phyloP scores from a whole-genome alignment of 2,329 filamentous ascomycete genomes.

The Metarhizium rileyi region DNA sequence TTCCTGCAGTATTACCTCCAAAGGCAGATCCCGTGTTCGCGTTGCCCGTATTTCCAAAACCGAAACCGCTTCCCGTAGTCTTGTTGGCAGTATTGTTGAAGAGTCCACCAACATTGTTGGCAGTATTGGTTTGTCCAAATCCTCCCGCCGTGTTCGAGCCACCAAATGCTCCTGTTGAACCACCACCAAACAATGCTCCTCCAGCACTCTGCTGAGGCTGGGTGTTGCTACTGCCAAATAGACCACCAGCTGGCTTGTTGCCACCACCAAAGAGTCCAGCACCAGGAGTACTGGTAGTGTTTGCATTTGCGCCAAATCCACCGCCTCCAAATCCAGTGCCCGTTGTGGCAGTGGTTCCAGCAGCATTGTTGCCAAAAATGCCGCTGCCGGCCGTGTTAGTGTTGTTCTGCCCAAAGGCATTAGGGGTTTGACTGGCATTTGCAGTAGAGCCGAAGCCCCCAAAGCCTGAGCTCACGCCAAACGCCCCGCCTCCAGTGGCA shows the following conservation, averaged over 20 bases:
- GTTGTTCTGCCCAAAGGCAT: slow-evolving; percentile 36
- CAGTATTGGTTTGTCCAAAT: slow-evolving; percentile 22
- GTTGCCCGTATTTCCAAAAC: slow-evolving; percentile 32
- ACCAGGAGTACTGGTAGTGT: slow-evolving; percentile 16
- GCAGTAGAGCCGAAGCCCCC: slow-evolving; percentile 38
- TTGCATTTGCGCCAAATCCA: slow-evolving; percentile 30
- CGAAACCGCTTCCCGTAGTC: slow-evolving; percentile 26
- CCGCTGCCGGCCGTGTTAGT: slow-evolving; percentile 25
- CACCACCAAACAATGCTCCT: slow-evolving; percentile 17
- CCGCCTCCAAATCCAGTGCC: slow-evolving; percentile 17
- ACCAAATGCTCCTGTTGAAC: slow-evolving; percentile 29
- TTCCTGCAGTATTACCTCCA: slow-evolving; percentile 10
- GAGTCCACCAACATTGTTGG: slow-evolving; percentile 22
- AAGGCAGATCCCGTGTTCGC: slow-evolving; percentile 14
- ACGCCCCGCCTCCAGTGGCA: slow-evolving; percentile 72
- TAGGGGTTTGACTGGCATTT: slow-evolving; percentile 16
- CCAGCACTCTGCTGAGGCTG: slow-evolving; percentile 11
- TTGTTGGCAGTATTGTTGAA: slow-evolving; percentile 33
- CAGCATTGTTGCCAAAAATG: slow-evolving; percentile 25
- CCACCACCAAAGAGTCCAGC: slow-evolving; percentile 30
- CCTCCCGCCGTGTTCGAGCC: slow-evolving; percentile 18
- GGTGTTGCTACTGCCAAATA: slow-evolving; percentile 16
- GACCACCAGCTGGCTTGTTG: slow-evolving; percentile 16
- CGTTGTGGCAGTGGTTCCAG: slow-evolving; percentile 21
- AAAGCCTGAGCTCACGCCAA: slow-evolving; percentile 53